Percentiles rank a stretch among this genome's conserved stretches.
phyloP scores from a whole-genome alignment of 192 early-diverging fungal genomes.

The Mortierella antarctica region DNA sequence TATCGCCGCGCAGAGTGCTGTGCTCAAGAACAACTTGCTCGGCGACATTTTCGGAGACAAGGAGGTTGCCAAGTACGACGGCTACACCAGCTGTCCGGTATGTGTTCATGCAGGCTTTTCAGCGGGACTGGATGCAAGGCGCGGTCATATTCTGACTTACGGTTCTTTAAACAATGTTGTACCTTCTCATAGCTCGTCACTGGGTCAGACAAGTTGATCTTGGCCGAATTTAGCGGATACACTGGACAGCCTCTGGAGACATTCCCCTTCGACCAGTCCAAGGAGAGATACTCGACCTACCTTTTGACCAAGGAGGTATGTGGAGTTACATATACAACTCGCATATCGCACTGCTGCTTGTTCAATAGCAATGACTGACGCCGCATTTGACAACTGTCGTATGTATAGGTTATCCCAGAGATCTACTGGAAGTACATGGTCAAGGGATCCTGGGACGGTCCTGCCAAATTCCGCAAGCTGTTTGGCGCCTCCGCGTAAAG shows the following conservation, averaged over 20 bases:
- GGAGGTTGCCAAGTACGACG: slow-evolving; percentile 73
- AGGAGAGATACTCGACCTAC: slow-evolving; percentile 74
- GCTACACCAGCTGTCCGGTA: slow-evolving; percentile 88
- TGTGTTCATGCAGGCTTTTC: slow-evolving; percentile 2
- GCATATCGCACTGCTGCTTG: too few relatives aligned
- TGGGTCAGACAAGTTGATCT: slow-evolving; percentile 81
- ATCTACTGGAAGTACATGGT: slow-evolving; percentile 88
- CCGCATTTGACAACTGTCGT: background rate
- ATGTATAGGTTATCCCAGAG: slow-evolving; percentile 68
- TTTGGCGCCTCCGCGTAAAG: slow-evolving; percentile 44
- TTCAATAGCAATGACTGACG: background rate
- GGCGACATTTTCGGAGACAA: slow-evolving; percentile 56
- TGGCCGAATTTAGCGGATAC: slow-evolving; percentile 90
- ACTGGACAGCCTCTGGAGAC: slow-evolving; percentile 79
- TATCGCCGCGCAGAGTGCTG: slow-evolving; percentile 82
- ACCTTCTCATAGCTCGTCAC: slow-evolving; percentile 58
- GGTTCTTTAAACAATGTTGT: background rate
- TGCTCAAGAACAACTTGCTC: slow-evolving; percentile 81
- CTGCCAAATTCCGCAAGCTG: slow-evolving; percentile 67
- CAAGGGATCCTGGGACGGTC: slow-evolving; percentile 84
- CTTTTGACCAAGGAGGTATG: slow-evolving; percentile 77
- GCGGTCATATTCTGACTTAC: background rate
- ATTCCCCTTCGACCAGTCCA: slow-evolving; percentile 85
- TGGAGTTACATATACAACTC: background rate
- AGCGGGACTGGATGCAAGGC: background rate